Evolutionary conservation across 495 filamentous ascomycete species (phyloP), one percentile per base, ranked within the genome.

Genomic region (Trichoderma parareesei): DNA sequence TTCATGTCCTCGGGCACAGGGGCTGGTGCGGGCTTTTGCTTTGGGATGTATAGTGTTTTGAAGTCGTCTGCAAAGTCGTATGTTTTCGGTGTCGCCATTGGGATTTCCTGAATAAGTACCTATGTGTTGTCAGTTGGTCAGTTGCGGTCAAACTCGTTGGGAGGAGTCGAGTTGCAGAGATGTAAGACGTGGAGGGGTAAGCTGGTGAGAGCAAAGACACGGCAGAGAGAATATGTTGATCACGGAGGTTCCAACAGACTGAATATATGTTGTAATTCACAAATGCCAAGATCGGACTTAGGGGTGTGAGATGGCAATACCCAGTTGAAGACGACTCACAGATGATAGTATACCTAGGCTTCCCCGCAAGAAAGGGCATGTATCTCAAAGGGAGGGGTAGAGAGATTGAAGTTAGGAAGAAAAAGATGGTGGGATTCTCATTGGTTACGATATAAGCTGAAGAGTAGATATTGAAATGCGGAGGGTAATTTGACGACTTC

Each of bases 1-100:
- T 64, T 69, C 73, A 76, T 75, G 1, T 67, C 67, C 57, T 37
- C 38, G 7, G 68, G 35, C 11, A 65, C 46, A 9, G 61, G 49
- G 1, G 59, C 27, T n/a, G 65, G 64, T 8, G 42, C 41, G 27
- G 59, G 48, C 33, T 69, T 69, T 27, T 69, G 70, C 33, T 67
- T 64, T 8, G 71, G 67, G 35, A 68, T 64, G 18, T 70, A 67
- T 38, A 68, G 62, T 44, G 64, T 65, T 43, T 71, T 64, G 61
- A 70, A 67, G 38, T 71, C 66, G 5, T 64, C 49, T n/a, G 66
- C 43, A 37, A 63, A 64, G 48, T 67, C 38, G 62, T 65, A 61
- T 44, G 67, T 57, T 57, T 57, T 27, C 14, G 53, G 53, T 27
- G 27, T 27, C 7, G 53, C 53, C 53, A 57, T 57, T 55, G 20